A percentile compares a stretch with the other conserved stretches of the same genome.
These are phyloP conservation scores for Polygonum maritimum DNA, from an alignment of 148 eudicot genomes.

Conservation along the genomic window DNA sequence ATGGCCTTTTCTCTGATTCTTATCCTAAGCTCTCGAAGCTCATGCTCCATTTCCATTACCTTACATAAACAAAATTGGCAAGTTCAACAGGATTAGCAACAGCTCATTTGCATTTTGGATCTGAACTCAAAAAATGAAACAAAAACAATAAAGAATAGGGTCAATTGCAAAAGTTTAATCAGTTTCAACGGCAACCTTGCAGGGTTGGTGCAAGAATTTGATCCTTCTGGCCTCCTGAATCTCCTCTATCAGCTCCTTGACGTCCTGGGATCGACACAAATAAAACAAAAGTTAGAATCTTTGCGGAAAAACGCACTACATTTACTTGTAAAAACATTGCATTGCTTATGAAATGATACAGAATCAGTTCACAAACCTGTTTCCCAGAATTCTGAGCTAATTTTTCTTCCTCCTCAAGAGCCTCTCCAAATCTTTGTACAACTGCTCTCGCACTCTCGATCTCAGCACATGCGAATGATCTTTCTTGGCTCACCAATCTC, in stretches of 20 bases:
- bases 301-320: too few relatives aligned
- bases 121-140: too few relatives aligned
- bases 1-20: constrained; percentile 76
- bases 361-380: constrained; percentile 28
- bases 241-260: constrained; percentile 75
- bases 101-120: not conserved
- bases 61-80: constrained; percentile 12
- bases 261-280: constrained; percentile 33
- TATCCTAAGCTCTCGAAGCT: constrained; percentile 70
- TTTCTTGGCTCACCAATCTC: constrained; percentile 88
- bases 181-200: constrained; percentile 39
- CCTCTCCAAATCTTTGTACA: constrained; percentile 85
- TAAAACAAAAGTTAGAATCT: not conserved
- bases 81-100: not conserved
- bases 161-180: constrained; percentile 12
- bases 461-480: constrained; percentile 96
- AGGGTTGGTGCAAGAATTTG: constrained; percentile 77
- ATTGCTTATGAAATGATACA: not conserved
- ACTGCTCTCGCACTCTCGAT: constrained; percentile 94
- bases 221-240: constrained; percentile 90
- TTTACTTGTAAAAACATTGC: not conserved
- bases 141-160: too few relatives aligned
- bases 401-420: constrained; percentile 92
- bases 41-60: constrained; percentile 95
- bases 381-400: constrained; percentile 56